Base-by-base conservation (phyloP, 139 green algal species). In the Chlorella vulgaris region DNA sequence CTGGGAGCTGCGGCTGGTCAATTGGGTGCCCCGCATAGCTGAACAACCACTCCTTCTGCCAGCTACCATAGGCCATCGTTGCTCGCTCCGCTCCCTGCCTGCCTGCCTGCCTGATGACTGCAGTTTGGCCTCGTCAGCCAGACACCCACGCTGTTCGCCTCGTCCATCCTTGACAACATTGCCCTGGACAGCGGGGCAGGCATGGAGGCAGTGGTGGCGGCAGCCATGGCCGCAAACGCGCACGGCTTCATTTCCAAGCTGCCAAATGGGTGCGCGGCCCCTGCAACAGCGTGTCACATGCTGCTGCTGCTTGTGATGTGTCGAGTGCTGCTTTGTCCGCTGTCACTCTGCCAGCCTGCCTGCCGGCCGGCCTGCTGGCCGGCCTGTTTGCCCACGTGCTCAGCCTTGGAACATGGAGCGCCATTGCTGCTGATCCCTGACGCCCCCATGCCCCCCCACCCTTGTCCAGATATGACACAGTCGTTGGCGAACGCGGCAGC, bases 131-230 rank as follows among this genome's bases (percentile, higher is more conserved):
- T 90, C 29, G 94, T 98, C 15, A 90, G 73, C 51, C 96, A 99
- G 88, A 94, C 97, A 88, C 94, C 94, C 4, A 91, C 86, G 4
- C 92, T 99, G 40, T 98, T 98, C 35, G 79, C 79, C 43, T 80
- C 79, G 2, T 69, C 79, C 21, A 85, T 88, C 65, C 31, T 74
- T 39, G 88, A 97, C 66, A 99, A 98, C 90, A 98, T 99, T 70
- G 84, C 80, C 1, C 91, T 92, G 77, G 92, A 89, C 31, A 73
- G 43, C 22, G 81, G 36, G 10, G 62, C 38, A 40, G 78, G 83
- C 7, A 84, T 73, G 0, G 76, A 92, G 58, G 22, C 35, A 28
- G 84, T 97, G 7, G 84, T 91, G 69, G 87, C 86, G 36, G 94
- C 94, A 2, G 90, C 93, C 4, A 86, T 78, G 42, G 83, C 89